Percentiles rank a stretch among this genome's conserved stretches.
Conservation (phyloP, 1,139 yeast genomes). For the Entelexis paramagnoliae region DNA sequence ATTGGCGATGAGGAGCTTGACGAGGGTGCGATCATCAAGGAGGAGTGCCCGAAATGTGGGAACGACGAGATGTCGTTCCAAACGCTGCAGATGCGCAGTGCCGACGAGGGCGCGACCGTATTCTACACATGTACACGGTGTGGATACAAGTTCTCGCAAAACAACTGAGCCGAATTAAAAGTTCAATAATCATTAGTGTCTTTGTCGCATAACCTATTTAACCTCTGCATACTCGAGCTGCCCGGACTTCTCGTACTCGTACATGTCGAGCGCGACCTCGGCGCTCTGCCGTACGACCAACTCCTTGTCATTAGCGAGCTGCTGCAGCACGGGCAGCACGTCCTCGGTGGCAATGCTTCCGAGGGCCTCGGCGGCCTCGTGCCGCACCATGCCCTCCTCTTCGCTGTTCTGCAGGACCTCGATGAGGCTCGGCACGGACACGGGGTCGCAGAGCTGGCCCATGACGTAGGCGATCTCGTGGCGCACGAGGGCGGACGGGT, state of each 20-base stretch:
- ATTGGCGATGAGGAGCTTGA: constrained; percentile 68
- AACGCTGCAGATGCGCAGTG: constrained; percentile 89
- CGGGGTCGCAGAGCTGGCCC: constrained; percentile 93
- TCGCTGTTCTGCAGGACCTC: constrained; percentile 62
- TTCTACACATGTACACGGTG: constrained; percentile 92
- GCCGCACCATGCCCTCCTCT: constrained; percentile 98
- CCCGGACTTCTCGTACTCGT: constrained; percentile 82
- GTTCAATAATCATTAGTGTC: not conserved
- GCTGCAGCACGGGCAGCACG: constrained; percentile 74
- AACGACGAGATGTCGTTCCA: constrained; percentile 97
- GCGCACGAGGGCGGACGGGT: constrained; percentile 85
- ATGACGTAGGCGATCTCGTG: constrained; percentile 98
- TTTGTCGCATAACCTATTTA: constrained; percentile 9
- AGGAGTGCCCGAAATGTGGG: constrained; percentile 95
- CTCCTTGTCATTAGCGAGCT: constrained; percentile 70
- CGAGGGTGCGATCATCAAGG: constrained; percentile 93
- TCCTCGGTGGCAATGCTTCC: constrained; percentile 97
- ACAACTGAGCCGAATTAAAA: constrained; percentile 14
- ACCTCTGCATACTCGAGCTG: constrained; percentile 67
- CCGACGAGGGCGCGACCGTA: constrained; percentile 77
- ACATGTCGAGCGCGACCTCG: constrained; percentile 94
- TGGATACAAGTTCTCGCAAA: constrained; percentile 70
- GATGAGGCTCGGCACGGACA: constrained; percentile 76
- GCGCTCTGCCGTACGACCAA: constrained; percentile 93
- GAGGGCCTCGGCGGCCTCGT: constrained; percentile 98